Evolutionary conservation across 768 basidiomycete genomes (phyloP).

Genomic region (Tylopilus sp.): DNA sequence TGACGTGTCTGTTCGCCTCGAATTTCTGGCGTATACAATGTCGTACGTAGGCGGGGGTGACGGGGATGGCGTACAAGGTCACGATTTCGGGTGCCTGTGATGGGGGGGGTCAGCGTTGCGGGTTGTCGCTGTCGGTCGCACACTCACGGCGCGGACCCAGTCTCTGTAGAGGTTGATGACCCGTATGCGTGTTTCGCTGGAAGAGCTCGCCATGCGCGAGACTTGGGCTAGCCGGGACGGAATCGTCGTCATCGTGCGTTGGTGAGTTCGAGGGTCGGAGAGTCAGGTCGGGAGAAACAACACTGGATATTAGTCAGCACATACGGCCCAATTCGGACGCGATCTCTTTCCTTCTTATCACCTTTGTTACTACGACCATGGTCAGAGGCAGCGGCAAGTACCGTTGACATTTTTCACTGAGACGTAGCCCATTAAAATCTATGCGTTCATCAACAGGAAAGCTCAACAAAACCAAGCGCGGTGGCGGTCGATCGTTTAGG

Average conservation of each 20-base stretch:
- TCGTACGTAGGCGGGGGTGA: constrained; percentile 74
- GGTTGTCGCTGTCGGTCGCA: not conserved
- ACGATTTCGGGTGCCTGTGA: constrained; percentile 90
- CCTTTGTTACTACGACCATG: constrained; percentile 18
- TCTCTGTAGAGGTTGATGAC: constrained; percentile 81
- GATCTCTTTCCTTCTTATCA: not conserved
- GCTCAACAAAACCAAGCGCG: constrained; percentile 66
- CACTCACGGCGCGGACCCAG: constrained; percentile 89
- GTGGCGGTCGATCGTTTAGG: constrained; percentile 87
- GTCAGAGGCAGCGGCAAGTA: constrained; percentile 31
- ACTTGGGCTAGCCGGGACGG: constrained; percentile 81
- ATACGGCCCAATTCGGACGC: constrained; percentile 5
- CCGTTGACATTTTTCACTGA: no score
- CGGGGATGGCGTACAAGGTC: constrained; percentile 74
- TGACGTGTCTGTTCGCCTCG: constrained; percentile 79
- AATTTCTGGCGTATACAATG: constrained; percentile 82
- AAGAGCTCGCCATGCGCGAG: constrained; percentile 52
- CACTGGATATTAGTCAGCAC: constrained; percentile 17
- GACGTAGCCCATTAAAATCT: no score
- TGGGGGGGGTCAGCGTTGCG: not conserved
- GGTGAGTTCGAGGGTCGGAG: not conserved
- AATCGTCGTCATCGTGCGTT: constrained; percentile 67
- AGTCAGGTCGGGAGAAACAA: constrained; percentile 2
- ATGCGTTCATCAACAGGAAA: no score
- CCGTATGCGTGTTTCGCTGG: constrained; percentile 61